Base-by-base conservation (phyloP, 768 basidiomycete species). In the Atractiella rhizophila region DNA sequence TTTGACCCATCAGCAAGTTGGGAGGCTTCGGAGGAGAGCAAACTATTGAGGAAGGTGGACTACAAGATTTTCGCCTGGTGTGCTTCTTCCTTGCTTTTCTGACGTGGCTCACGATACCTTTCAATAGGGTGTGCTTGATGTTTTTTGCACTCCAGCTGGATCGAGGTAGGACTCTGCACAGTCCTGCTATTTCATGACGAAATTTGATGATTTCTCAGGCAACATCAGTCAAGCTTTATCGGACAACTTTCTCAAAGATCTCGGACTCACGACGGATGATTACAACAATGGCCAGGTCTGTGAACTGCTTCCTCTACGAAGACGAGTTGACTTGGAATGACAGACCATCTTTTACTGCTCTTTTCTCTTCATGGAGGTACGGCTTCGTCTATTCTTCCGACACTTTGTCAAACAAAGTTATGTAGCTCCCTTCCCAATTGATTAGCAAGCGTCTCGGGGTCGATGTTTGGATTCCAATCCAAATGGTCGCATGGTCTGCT, bases 201-300 rank as follows among this genome's bases (percentile, higher is more conserved):
- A n/a, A n/a, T n/a, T n/a, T n/a, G n/a, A n/a, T n/a, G n/a, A n/a
- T n/a, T n/a, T n/a, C n/a, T n/a, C n/a, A n/a, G 45, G 46, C 8
- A 59, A 59, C 35, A 32, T 57, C 18, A 32, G 45, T 21, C 48
- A 48, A 28, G 56, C 56, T 7, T 45, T 49, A 1, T 44, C 49
- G 1, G 56, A 56, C 30, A 52, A 52, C 43, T 44, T 57, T 28
- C 42, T 57, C 19, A 43, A 46, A 5, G 54, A 57, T 28, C 35
- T 57, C 18, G 42, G 46, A 5, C 27, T 57, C n/a, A 54, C 55
- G 19, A 52, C 53, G 27, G 48, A 74, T 49, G 70, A 71, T 54
- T 73, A 66, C 53, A 72, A 74, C 47, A 42, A 30, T 29, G 40
- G 45, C 2, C 28, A 36, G 15, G n/a, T n/a, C n/a, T n/a, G n/a